Base-by-base conservation (phyloP, 768 basidiomycete species). In the Artomyces pyxidatus region DNA sequence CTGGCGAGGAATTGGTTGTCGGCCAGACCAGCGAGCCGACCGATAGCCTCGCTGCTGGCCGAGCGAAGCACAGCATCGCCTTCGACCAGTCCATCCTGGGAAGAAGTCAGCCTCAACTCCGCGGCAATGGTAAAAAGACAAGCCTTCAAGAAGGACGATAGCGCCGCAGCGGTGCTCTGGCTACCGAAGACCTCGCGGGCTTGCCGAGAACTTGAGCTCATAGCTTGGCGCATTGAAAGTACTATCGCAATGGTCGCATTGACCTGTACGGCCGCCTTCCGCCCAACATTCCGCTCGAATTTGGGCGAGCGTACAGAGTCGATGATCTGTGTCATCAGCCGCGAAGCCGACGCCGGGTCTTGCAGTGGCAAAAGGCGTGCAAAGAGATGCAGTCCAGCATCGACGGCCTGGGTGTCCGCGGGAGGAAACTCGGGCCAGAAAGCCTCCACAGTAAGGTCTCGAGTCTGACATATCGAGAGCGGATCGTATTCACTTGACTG, bases 371-470 rank as follows among this genome's bases (percentile, higher is more conserved):
- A 75, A 30, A 96, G 67, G 29, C 77, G 74, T 0, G 88, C 72
- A 58, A 97, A 97, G 2, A 97, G 73, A 37, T 86, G 80, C n/a
- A 98, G 83, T 0, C 91, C 87, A 6, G 85, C 81, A 62, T 97
- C 88, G 23, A 96, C 86, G 9, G 91, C 86, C 4, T 86, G 79
- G 0, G 90, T 91, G 0, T 78, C 73, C 2, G 93, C 71, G 2
- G 93, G 83, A 7, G 88, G 80, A 7, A 87, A 78, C 57, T 85
- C 83, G 3, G 76, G 65, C 37, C 75, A 75, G 48, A 77, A 75
- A 6, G 69, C 63, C 45, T 72, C 69, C 1, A 67, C 62, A 14
- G 72, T 62, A 22, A 53, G 40, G 14, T 56, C 28, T 29, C 63
- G 65, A n/a, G 67, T 65, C 59, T 80, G 74, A 58, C 80, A 91